Evolutionary conservation across 352 stramenopile species (phyloP).

Genomic region (Globisporangium barbulae): DNA sequence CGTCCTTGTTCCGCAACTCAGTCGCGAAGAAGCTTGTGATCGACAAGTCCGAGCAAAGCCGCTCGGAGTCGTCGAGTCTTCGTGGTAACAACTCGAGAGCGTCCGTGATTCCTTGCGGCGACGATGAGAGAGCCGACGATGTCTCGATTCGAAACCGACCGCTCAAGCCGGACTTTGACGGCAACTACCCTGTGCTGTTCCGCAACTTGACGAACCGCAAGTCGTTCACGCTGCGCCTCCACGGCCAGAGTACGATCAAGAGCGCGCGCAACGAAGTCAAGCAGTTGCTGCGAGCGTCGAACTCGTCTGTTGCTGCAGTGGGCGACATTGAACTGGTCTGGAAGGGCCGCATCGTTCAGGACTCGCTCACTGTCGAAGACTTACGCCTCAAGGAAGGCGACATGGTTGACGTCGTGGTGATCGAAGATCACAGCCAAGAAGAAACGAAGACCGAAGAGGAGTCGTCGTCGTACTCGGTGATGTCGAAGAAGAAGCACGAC

Average conservation of each 20-base stretch:
- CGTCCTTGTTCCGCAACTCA: conserved; percentile 54
- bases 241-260: conserved; percentile 49
- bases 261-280: conserved; percentile 58
- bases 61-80: conserved; percentile 7
- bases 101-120: conserved; percentile 52
- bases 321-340: conserved; percentile 59
- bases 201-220: conserved; percentile 71
- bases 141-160: conserved; percentile 24
- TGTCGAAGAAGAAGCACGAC: conserved; percentile 34
- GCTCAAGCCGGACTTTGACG: conserved; percentile 49
- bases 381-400: conserved; percentile 64
- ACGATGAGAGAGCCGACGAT: conserved; percentile 40
- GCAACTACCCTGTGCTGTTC: conserved; percentile 58
- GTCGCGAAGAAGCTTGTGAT: conserved; percentile 61
- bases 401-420: conserved; percentile 62
- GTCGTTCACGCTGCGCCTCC: conserved; percentile 54
- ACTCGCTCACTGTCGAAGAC: conserved; percentile 38
- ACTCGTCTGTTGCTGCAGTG: conserved; percentile 28
- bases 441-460: conserved; percentile 30
- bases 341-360: conserved; percentile 57
- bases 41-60: conserved; percentile 37
- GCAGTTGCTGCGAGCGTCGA: conserved; percentile 47
- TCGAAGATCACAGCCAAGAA: conserved; percentile 43
- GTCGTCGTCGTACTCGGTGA: conserved; percentile 17
- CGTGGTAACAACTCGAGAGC: conserved; percentile 28